Evolutionary conservation across 139 green algal genomes (phyloP).

Genomic region (Tetraselmis striata): DNA sequence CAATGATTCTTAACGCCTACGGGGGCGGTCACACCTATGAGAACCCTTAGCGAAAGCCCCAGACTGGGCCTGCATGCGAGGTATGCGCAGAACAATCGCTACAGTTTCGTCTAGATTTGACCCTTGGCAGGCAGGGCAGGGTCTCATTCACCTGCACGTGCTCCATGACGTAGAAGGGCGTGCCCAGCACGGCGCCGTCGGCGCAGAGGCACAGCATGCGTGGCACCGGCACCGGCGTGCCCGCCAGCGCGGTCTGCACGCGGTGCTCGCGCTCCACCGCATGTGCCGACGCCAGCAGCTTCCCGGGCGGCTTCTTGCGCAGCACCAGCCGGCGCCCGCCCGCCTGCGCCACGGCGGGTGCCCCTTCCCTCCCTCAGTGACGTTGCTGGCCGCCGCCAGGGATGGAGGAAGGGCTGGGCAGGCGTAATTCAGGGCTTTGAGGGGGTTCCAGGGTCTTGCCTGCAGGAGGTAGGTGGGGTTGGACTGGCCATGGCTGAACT

Average conservation of each 20-base stretch:
- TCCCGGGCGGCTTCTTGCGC: conserved; percentile 91
- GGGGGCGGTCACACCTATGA: no score
- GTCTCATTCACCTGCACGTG: conserved; percentile 43
- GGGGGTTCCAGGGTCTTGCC: no score
- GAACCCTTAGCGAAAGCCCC: no score
- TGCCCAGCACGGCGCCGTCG: conserved; percentile 75
- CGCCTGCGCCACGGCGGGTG: conserved; percentile 21
- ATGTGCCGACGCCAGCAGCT: conserved; percentile 87
- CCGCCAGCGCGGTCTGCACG: conserved; percentile 56
- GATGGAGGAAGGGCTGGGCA: no score
- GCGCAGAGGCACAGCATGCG: conserved; percentile 66
- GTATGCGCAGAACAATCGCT: no score
- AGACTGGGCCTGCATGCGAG: no score
- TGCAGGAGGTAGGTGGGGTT: conserved; percentile 95
- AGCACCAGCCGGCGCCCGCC: conserved; percentile 59
- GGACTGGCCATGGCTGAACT: conserved; percentile 85
- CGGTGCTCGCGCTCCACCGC: conserved; percentile 84
- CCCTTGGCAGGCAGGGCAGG: no score
- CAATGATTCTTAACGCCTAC: no score
- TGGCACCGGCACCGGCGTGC: conserved; percentile 71
- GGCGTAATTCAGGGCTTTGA: no score
- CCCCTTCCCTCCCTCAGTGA: background rate
- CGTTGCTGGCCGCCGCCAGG: background rate
- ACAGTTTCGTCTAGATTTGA: no score
- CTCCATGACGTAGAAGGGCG: conserved; percentile 93